Evolutionary conservation across 2,329 filamentous ascomycete species (phyloP), one percentile per base, ranked within the genome.

Genomic region (Diaporthe caulivora): DNA sequence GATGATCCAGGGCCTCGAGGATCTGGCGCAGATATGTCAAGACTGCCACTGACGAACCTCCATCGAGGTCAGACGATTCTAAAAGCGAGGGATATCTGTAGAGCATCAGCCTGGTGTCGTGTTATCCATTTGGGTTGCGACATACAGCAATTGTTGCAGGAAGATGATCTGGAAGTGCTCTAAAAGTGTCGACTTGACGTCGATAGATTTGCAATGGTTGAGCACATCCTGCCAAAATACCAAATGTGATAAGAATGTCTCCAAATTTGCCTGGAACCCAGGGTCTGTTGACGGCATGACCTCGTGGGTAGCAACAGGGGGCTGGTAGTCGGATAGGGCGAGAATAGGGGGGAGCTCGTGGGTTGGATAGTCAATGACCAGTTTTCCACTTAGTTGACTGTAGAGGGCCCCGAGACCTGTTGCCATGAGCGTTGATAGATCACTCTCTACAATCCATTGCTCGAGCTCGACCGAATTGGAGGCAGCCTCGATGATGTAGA

Each of bases 91-190:
- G 97, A 81, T 99, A 98, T 84, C 94, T 97, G 76, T 3, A 26
- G 73, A 79, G 47, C 77, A 62, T 54, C 62, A 64, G 44, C 26
- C 58, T 49, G n/a, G 9, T 40, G 3, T 18, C 21, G 34, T 42
- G 24, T 18, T 44, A 47, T 34, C 7, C 11, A 24, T 18, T 18
- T 17, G 40, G n/a, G 17, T 34, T 24, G 26, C 6, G 7, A 84
- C 92, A 80, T 84, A 98, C 91, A 99, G 85, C 79, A 99, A 86
- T 82, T 99, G 97, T 82, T 98, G 95, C 69, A 99, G 86, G 81
- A 99, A 99, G 44, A 99, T 91, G 77, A 98, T 93, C 81, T 98
- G 95, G 80, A 99, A 99, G 83, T 99, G 97, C 81, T 99, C 97
- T 42, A 99, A 88, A 67, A 99, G 86, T 0, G 95, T 98, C 77